Evolutionary conservation across 2,329 filamentous ascomycete species (phyloP), one percentile per base, ranked within the genome.

Genomic region (Penicillium fuscoglaucum): DNA sequence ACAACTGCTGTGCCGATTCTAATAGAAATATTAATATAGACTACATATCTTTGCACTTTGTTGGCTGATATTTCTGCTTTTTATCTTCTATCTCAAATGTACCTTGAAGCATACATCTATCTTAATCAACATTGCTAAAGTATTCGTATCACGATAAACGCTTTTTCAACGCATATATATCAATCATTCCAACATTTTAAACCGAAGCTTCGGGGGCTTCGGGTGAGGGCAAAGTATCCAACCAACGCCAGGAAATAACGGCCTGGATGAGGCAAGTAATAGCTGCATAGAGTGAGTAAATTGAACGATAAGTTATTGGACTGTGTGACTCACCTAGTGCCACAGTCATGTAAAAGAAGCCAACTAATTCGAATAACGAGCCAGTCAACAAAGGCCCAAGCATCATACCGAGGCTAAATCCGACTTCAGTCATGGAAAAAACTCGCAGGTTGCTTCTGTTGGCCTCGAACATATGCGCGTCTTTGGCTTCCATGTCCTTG

Each of bases 401-500:
- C 37, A 70, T 61, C 43, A 67, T 41, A n/a, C 69, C 70, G 0
- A 66, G 21, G 10, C 55, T 67, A 37, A 64, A 70, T 12, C 61
- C 49, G 1, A 71, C 45, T 45, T 68, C 68, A 1, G 39, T 46
- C 41, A 72, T 56, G 4, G 63, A 66, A 10, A 66, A 68, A 1
- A 59, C 59, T 6, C 70, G 62, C 1, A 67, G 64, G 21, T 60
- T 66, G 3, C 68, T 70, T 15, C 68, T 69, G 39, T 68, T 57
- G 6, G 62, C 45, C 8, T 70, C 70, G 35, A 73, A 73, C 2
- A 71, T 55, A 8, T 58, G 55, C 0, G 66, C 67, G 7, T 68
- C 35, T 28, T 68, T 53, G 0, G 57, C 52, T 59, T 67, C 45
- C 51, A 64, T 31, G 37, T 64, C 65, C 7, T 68, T 60, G 2